Percentiles rank a stretch among this genome's conserved stretches.
These are phyloP conservation scores for Aspergillus coremiiformis DNA, from an alignment of 495 filamentous ascomycete species.

Conservation along the genomic window DNA sequence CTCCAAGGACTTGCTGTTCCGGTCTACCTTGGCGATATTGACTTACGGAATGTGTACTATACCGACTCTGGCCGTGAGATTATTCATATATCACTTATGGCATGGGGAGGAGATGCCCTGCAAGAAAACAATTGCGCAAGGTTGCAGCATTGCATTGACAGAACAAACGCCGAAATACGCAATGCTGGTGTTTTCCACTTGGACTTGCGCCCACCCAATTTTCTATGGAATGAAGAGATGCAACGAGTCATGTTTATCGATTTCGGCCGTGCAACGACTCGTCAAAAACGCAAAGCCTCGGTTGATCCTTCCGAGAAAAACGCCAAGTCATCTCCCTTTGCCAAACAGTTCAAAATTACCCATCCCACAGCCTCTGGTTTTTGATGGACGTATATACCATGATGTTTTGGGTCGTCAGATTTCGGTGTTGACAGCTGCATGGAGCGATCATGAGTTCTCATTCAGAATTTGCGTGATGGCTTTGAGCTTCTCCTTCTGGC, in stretches of 20 bases:
- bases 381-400: too few relatives aligned
- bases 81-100: constrained; percentile 6
- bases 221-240: constrained; percentile 16
- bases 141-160: not conserved
- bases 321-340: too few relatives aligned
- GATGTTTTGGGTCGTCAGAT: too few relatives aligned
- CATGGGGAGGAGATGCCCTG: constrained; percentile 1
- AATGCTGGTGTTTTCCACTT: constrained; percentile 12
- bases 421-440: too few relatives aligned
- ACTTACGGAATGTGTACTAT: not conserved
- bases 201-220: constrained; percentile 10
- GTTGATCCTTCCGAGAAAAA: too few relatives aligned
- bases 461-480: too few relatives aligned
- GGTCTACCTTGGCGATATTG: constrained; percentile 6
- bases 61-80: not conserved
- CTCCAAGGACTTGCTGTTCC: constrained; percentile 4
- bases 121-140: not conserved
- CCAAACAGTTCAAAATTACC: too few relatives aligned
- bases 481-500: too few relatives aligned
- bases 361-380: too few relatives aligned
- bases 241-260: constrained; percentile 14
- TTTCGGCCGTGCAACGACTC: not conserved
- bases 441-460: too few relatives aligned
- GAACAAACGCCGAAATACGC: constrained; percentile 2
- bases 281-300: too few relatives aligned